A percentile compares a stretch with the other conserved stretches of the same genome.
phyloP scores from a whole-genome alignment of 2,329 filamentous ascomycete species.

The Colletotrichum sp. region DNA sequence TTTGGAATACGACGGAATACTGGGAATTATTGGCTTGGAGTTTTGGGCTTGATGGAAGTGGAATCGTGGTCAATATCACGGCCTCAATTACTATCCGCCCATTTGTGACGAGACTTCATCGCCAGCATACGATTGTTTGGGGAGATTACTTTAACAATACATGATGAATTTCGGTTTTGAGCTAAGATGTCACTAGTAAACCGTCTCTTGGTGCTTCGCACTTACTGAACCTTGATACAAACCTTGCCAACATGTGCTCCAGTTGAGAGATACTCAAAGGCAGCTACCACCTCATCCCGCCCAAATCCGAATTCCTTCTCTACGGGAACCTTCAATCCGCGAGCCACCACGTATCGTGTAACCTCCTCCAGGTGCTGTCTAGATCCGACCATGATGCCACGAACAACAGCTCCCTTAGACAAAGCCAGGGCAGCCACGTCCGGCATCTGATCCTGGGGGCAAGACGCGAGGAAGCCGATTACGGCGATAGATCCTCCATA shows the following conservation, averaged over 20 bases:
- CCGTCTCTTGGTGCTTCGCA: background rate
- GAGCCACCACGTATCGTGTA: conserved; percentile 31
- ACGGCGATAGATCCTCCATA: conserved; percentile 50
- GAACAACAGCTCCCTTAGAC: conserved; percentile 33
- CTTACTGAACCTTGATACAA: conserved; percentile 27
- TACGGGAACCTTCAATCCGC: conserved; percentile 31
- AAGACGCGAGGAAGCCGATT: conserved; percentile 44
- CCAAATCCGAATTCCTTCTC: conserved; percentile 38
- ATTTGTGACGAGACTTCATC: background rate
- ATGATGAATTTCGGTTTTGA: background rate
- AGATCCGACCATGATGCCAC: conserved; percentile 39
- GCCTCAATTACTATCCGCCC: background rate
- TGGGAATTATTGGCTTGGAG: rapidly evolving
- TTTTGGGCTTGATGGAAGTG: background rate
- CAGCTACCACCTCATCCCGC: conserved; percentile 28
- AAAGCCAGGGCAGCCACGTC: conserved; percentile 33
- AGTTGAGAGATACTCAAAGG: background rate
- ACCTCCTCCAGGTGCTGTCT: conserved; percentile 39
- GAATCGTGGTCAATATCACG: background rate
- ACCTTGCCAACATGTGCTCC: conserved; percentile 41
- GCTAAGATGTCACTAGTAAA: background rate
- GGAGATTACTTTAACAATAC: background rate
- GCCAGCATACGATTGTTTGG: background rate
- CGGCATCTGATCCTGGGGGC: conserved; percentile 31
- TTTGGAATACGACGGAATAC: rapidly evolving